Evolutionary conservation across 139 green algal species (phyloP), one percentile per base, ranked within the genome.

Genomic region (Chlorella sp.): DNA sequence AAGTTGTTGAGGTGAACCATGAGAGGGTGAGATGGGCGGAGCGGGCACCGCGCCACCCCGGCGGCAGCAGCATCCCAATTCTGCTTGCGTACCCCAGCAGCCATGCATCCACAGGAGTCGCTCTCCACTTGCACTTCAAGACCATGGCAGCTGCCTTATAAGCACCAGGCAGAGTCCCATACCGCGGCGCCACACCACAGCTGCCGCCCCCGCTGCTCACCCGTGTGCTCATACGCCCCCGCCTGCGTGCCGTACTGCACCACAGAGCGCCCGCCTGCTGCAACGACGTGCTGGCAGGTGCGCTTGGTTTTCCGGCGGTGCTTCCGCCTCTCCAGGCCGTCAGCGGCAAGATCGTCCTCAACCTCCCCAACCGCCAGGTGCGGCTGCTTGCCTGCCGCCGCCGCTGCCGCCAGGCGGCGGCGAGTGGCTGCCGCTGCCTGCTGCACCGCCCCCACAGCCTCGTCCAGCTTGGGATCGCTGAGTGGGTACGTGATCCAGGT

Each of bases 401-500:
- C 64, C 11, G 64, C 83, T 68, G 64, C 83, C 36, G 66, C 83
- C 60, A 71, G 60, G 2, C 71, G 42, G 60, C 36, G 61, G 39
- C 39, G 18, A 5, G 32, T 2, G 21, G 30, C 42, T 60, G 85
- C 22, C 24, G 32, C 28, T 36, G 7, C 11, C 69, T 60, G 32
- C 21, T 16, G 61, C 64, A 22, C 79, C 26, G 79, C 37, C 76
- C 26, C 36, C 16, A 37, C 36, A 30, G 18, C 18, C 80, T 32
- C 34, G 7, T 60, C 60, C 82, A 32, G 60, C 36, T 66, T 28
- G 30, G 53, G n/a, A 32, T 71, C 73, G 0, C 89, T 76, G 34
- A 86, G 89, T 18, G 89, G 88, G 73, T 88, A 37, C 28, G 91
- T 92, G 19, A 95, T 81, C 92, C 92, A 94, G 68, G 42, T 90